Conservation (phyloP, 495 filamentous ascomycete genomes). For the Annulohypoxylon bovei region DNA sequence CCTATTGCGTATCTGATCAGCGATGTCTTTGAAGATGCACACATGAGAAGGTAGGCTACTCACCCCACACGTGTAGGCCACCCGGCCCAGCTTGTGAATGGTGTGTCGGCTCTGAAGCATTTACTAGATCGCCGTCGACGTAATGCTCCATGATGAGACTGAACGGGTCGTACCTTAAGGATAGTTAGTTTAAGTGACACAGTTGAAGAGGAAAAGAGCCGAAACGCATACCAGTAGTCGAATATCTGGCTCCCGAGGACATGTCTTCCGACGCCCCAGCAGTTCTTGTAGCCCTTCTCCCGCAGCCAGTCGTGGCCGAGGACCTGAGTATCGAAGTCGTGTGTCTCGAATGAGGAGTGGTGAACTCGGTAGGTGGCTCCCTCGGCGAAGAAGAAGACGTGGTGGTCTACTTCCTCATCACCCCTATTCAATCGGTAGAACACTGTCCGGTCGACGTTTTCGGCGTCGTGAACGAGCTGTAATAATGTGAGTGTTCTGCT, state of each 20-base stretch:
- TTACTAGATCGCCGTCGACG: slow-evolving; percentile 75
- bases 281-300: slow-evolving; percentile 69
- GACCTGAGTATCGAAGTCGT: slow-evolving; percentile 79
- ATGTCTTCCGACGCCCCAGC: slow-evolving; percentile 80
- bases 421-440: slow-evolving; percentile 76
- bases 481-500: neutral
- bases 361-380: slow-evolving; percentile 69
- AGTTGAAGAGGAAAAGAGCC: neutral
- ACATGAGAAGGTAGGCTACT: slow-evolving; percentile 17
- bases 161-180: slow-evolving; percentile 65
- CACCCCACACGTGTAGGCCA: slow-evolving; percentile 63
- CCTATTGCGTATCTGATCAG: slow-evolving; percentile 28
- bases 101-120: slow-evolving; percentile 65
- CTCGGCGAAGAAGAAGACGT: slow-evolving; percentile 74
- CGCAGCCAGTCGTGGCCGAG: slow-evolving; percentile 78
- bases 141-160: slow-evolving; percentile 72
- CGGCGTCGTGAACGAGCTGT: slow-evolving; percentile 60
- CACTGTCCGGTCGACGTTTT: slow-evolving; percentile 61
- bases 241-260: slow-evolving; percentile 72
- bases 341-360: slow-evolving; percentile 77
- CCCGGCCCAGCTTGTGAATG: slow-evolving; percentile 53
- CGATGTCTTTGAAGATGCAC: neutral
- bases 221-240: slow-evolving; percentile 69
- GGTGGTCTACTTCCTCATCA: slow-evolving; percentile 70
- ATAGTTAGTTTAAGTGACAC: neutral